Evolutionary conservation across 73 alveolate species (phyloP).

Genomic region (Tetrahymena malaccensis): DNA sequence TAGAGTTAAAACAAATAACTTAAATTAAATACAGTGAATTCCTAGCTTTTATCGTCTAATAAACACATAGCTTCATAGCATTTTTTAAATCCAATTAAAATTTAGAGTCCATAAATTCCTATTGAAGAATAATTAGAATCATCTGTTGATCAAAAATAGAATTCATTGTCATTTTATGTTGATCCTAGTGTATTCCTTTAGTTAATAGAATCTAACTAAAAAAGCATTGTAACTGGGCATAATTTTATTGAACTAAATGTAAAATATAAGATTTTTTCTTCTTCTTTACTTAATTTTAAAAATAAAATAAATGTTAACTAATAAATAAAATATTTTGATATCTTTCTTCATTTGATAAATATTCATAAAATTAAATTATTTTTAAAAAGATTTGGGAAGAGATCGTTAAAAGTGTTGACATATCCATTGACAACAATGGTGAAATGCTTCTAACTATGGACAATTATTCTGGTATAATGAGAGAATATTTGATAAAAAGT

Average conservation of each 20-base stretch:
- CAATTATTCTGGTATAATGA: not conserved
- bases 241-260: not conserved
- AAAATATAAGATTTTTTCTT: not conserved
- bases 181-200: not conserved
- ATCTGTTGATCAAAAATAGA: not conserved
- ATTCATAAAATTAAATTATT: too few relatives aligned
- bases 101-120: not conserved
- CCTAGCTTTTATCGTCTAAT: not conserved
- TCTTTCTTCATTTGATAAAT: too few relatives aligned
- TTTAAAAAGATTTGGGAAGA: not conserved
- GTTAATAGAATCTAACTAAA: not conserved
- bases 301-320: too few relatives aligned
- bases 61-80: not conserved
- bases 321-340: too few relatives aligned
- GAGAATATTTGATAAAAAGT: not conserved
- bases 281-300: not conserved
- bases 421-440: not conserved
- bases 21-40: not conserved
- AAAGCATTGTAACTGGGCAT: not conserved
- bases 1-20: not conserved
- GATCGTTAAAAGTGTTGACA: not conserved
- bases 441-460: not conserved
- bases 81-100: not conserved
- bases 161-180: not conserved
- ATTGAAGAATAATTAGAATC: not conserved